Evolutionary conservation across 495 filamentous ascomycete genomes (phyloP).

Genomic region (Aspergillus ellipticus): DNA sequence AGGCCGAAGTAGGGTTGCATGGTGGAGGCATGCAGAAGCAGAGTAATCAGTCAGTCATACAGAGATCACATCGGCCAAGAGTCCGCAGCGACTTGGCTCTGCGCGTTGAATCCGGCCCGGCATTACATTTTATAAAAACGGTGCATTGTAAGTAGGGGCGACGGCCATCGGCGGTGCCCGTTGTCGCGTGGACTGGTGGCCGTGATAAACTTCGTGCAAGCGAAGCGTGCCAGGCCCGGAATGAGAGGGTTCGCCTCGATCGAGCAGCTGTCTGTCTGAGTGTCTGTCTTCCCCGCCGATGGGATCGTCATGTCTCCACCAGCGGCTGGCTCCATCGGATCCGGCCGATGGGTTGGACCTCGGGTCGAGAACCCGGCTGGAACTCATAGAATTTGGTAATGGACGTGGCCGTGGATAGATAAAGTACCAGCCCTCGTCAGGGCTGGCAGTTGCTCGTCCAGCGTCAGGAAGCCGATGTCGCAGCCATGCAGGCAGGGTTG

Average conservation of each 20-base stretch:
- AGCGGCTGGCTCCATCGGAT: slow-evolving; percentile 13
- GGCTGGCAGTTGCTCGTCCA: too few species aligned
- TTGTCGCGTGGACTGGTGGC: slow-evolving; percentile 5
- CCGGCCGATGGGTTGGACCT: slow-evolving; percentile 16
- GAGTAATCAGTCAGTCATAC: not conserved
- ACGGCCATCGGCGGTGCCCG: slow-evolving; percentile 15
- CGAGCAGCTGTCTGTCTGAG: not conserved
- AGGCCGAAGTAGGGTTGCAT: slow-evolving; percentile 41
- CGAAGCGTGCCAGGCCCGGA: not conserved
- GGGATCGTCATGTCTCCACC: slow-evolving; percentile 7
- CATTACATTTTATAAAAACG: slow-evolving; percentile 7
- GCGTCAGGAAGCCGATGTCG: too few species aligned
- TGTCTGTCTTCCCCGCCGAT: slow-evolving; percentile 7
- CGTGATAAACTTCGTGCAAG: not conserved
- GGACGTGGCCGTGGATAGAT: not conserved
- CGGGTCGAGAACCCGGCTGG: not conserved
- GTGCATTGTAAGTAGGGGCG: not conserved
- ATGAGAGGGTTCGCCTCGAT: not conserved
- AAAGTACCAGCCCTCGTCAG: too few species aligned
- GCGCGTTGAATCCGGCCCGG: not conserved
- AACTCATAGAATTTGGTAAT: not conserved
- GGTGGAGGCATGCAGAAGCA: not conserved
- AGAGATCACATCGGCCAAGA: not conserved
- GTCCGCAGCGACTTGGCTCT: not conserved
- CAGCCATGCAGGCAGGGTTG: too few species aligned